Evolutionary conservation across 2,329 filamentous ascomycete species (phyloP).

Genomic region (Hypoxylon sp.): DNA sequence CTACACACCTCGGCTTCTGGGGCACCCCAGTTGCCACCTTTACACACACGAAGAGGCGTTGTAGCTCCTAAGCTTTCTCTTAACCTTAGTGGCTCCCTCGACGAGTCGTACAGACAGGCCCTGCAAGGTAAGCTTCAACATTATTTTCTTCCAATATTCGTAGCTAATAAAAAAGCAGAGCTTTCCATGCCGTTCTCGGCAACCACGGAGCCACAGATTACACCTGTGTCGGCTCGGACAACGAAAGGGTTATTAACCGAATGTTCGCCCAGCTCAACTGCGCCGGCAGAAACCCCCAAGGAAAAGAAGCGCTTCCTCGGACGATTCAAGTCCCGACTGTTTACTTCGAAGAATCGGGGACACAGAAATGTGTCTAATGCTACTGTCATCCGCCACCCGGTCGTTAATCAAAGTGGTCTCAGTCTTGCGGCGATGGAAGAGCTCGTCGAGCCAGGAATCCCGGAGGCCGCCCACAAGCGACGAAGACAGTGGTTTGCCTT

Average conservation of each 20-base stretch:
- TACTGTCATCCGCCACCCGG: background rate
- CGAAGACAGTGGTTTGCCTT: slow-evolving; percentile 56
- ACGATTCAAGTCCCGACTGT: background rate
- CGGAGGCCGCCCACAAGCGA: slow-evolving; percentile 49
- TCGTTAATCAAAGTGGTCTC: slow-evolving; percentile 22
- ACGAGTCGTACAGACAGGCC: slow-evolving; percentile 5
- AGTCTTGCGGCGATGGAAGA: slow-evolving; percentile 14
- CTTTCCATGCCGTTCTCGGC: slow-evolving; percentile 29
- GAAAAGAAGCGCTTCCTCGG: slow-evolving; percentile 6
- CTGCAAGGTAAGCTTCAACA: slow-evolving; percentile 29
- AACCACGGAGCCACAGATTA: too few relatives aligned
- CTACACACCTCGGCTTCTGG: slow-evolving; percentile 3
- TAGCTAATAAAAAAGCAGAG: slow-evolving; percentile 32
- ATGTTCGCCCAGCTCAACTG: too few relatives aligned
- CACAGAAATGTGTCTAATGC: background rate
- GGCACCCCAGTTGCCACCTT: slow-evolving; percentile 28
- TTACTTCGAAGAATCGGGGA: background rate
- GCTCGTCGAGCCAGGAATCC: slow-evolving; percentile 38
- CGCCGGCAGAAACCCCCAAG: background rate
- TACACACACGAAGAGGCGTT: slow-evolving; percentile 14
- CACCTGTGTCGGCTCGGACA: too few relatives aligned
- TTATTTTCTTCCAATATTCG: background rate
- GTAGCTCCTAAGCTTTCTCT: slow-evolving; percentile 27
- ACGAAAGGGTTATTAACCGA: too few relatives aligned
- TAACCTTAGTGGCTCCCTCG: slow-evolving; percentile 28